phyloP scores from a whole-genome alignment of 495 filamentous ascomycete species.

The Elasticomyces elasticus region DNA sequence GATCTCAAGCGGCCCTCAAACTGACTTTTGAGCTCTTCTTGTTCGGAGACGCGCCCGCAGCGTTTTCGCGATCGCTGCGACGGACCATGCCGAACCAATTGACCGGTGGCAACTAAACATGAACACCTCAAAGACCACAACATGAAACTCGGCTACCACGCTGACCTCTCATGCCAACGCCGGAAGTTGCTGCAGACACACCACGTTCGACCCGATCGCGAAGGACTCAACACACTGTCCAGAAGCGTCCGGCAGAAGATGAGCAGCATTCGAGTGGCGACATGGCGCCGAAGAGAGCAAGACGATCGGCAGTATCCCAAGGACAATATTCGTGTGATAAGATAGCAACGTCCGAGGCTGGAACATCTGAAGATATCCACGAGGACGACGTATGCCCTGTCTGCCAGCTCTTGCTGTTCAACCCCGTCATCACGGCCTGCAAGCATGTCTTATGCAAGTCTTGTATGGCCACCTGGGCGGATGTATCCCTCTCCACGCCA shows the following conservation, averaged over 20 bases:
- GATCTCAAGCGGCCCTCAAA: too few relatives aligned
- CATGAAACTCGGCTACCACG: too few relatives aligned
- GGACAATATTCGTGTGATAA: too few relatives aligned
- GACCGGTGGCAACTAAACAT: too few relatives aligned
- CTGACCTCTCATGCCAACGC: too few relatives aligned
- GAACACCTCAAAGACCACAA: too few relatives aligned
- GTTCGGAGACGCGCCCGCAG: too few relatives aligned
- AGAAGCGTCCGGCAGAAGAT: not conserved
- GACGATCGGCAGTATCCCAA: not conserved
- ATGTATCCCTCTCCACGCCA: conserved; percentile 12
- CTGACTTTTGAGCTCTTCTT: too few relatives aligned
- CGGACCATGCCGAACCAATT: too few relatives aligned
- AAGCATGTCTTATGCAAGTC: conserved; percentile 21
- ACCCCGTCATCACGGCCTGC: conserved; percentile 23
- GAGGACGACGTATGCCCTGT: conserved; percentile 26
- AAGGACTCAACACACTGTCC: not conserved
- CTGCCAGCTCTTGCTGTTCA: conserved; percentile 25
- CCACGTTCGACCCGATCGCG: not conserved
- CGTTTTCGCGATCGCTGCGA: too few relatives aligned
- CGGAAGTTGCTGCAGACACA: not conserved
- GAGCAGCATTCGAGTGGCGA: not conserved
- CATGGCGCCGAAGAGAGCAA: not conserved
- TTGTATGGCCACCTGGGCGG: conserved; percentile 26
- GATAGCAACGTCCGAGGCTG: not conserved
- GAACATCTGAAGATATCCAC: not conserved